A percentile compares a stretch with the other conserved stretches of the same genome.
Conservation (phyloP, 768 basidiomycete genomes). For the Lyophyllum semitale region DNA sequence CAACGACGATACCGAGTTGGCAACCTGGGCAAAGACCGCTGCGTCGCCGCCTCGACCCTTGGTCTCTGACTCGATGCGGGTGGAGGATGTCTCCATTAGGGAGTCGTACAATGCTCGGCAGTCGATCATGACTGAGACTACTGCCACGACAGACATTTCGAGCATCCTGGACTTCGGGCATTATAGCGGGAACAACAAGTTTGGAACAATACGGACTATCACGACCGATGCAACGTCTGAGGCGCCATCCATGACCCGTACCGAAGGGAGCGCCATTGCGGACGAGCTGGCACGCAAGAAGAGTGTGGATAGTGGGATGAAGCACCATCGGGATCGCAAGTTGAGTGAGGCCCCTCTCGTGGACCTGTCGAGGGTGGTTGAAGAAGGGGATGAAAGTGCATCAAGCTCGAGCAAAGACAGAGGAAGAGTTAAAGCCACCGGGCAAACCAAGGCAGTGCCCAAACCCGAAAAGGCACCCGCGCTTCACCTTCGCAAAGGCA, state of each 20-base stretch:
- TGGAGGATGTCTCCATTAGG: slow-evolving; percentile 40
- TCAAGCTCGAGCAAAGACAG: slow-evolving; percentile 40
- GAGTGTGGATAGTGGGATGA: slow-evolving; percentile 17
- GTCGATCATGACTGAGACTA: slow-evolving; percentile 62
- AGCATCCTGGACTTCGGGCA: slow-evolving; percentile 55
- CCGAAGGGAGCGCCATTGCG: slow-evolving; percentile 64
- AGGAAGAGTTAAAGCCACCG: slow-evolving; percentile 19
- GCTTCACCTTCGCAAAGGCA: slow-evolving; percentile 72
- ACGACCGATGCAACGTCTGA: slow-evolving; percentile 84
- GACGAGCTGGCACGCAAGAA: slow-evolving; percentile 48
- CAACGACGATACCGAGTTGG: slow-evolving; percentile 30
- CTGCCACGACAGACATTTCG: slow-evolving; percentile 53
- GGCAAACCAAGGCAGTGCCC: slow-evolving; percentile 18
- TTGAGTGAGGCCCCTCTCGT: slow-evolving; percentile 61
- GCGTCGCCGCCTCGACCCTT: slow-evolving; percentile 30
- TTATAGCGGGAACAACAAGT: slow-evolving; percentile 54
- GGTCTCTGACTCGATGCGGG: slow-evolving; percentile 33
- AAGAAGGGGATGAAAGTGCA: slow-evolving; percentile 67
- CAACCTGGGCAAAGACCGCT: slow-evolving; percentile 29
- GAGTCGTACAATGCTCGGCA: slow-evolving; percentile 47
- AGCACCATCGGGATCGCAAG: slow-evolving; percentile 53
- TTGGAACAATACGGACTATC: slow-evolving; percentile 79
- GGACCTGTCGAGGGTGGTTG: slow-evolving; percentile 68
- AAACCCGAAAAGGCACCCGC: slow-evolving; percentile 34
- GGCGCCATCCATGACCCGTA: slow-evolving; percentile 59